Conservation (phyloP, 169 alveolate genomes). For the Plasmodium cynomolgi region DNA sequence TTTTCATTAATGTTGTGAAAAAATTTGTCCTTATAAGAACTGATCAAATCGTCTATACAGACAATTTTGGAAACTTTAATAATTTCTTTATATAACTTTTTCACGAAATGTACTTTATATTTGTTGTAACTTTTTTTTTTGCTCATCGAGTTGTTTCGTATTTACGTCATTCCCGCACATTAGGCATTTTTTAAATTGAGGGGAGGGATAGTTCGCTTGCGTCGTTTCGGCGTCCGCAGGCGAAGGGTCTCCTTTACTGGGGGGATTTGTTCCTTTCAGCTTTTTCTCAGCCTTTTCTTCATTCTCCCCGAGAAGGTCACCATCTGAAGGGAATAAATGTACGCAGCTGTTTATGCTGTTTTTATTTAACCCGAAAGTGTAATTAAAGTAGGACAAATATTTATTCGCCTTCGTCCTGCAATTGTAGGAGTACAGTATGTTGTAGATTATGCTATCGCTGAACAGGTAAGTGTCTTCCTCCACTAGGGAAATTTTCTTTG, state of each 20-base stretch:
- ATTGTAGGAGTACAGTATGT: constrained; percentile 56
- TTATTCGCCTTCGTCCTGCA: constrained; percentile 15
- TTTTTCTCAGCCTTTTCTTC: neutral
- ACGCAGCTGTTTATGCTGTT: constrained; percentile 45
- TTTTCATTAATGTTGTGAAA: constrained; percentile 55
- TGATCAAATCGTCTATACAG: constrained; percentile 23
- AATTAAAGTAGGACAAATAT: constrained; percentile 26
- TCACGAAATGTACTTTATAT: constrained; percentile 61
- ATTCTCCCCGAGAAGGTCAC: neutral
- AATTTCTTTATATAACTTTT: constrained; percentile 59
- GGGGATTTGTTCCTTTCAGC: neutral
- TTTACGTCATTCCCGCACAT: constrained; percentile 39
- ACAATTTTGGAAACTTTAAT: constrained; percentile 62
- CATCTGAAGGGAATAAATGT: constrained; percentile 35
- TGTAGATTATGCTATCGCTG: constrained; percentile 44
- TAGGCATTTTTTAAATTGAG: constrained; percentile 19
- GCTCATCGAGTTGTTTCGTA: constrained; percentile 6
- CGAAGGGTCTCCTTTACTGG: neutral
- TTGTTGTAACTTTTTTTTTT: constrained; percentile 38
- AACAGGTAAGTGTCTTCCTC: constrained; percentile 58
- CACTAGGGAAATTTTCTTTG: constrained; percentile 59
- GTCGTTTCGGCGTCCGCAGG: neutral
- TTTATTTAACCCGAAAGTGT: constrained; percentile 14
- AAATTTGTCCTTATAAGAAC: constrained; percentile 44
- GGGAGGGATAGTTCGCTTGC: neutral